Evolutionary conservation across 2,329 filamentous ascomycete genomes (phyloP), one percentile per base, ranked within the genome.

Genomic region (Coniochaeta hoffmannii): DNA sequence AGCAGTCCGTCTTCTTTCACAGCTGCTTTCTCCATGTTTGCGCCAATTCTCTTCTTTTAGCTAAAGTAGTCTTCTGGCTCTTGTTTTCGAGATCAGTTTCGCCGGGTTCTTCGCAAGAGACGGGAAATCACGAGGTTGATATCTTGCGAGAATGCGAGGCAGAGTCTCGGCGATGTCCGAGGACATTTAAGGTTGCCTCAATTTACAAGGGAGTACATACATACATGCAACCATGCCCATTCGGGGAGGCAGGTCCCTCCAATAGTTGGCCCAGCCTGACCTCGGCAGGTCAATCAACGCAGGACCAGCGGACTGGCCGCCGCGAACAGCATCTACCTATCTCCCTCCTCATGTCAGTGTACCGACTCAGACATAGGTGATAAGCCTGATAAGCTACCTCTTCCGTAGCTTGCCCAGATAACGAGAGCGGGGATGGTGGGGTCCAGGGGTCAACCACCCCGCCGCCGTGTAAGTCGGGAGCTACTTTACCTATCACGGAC

Each of bases 21-120:
- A 9, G 66, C 66, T 51, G 68, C 64, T 49, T 67, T 69, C 50
- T 69, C 67, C 68, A 71, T 71, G 12, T 41, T 64, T 50, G 35
- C 24, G 38, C 4, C 6, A 41, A 17, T 50, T 28, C 12, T 28
- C 15, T 15, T 15, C 10, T 14, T 6, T 5, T 46, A 17, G 9
- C 22, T 11, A n/a, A 26, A 15, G 3, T 26, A 28, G 41, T 2
- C 11, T n/a, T 6, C 24, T 46, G 19, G 12, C 2, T 46, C 19
- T 24, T 14, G 36, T 10, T 3, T 41, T 46, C 6, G 3, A 28
- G 3, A 8, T 26, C 15, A 2, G 24, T 3, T 26, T 12, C 4
- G 15, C 15, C 12, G 9, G 11, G 11, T 46, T 9, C 24, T 15
- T 15, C 14, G 11, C 12, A 12, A 46, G 11, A 46, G 41, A 28